Percentiles rank a stretch among this genome's conserved stretches.
Evolutionary conservation across 78 protist species (phyloP).

Genomic region (Polysphondylium violaceum): DNA sequence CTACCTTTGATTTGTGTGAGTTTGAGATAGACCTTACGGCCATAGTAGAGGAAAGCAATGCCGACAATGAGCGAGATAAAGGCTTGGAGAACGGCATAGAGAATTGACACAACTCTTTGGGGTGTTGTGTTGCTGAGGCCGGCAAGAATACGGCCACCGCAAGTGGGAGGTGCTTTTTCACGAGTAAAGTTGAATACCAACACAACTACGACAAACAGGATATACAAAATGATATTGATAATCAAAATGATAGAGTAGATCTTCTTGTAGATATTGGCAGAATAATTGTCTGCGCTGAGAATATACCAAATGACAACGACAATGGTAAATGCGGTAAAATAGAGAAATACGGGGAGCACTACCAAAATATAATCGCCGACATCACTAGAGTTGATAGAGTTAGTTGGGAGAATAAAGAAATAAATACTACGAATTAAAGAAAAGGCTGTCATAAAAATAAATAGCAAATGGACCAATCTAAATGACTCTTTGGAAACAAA

Average conservation of each 20-base stretch:
- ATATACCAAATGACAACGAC: slow-evolving; percentile 62
- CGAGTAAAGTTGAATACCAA: slow-evolving; percentile 44
- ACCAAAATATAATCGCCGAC: slow-evolving; percentile 73
- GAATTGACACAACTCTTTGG: slow-evolving; percentile 52
- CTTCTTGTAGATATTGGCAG: neutral
- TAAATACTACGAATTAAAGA: slow-evolving; percentile 27
- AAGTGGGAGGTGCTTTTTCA: slow-evolving; percentile 11
- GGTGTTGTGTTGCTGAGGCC: neutral
- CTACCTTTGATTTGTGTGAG: neutral
- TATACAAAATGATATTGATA: slow-evolving; percentile 32
- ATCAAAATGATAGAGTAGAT: slow-evolving; percentile 1
- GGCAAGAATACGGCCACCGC: slow-evolving; percentile 56
- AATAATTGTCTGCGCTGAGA: neutral
- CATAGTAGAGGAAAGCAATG: slow-evolving; percentile 55
- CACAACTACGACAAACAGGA: slow-evolving; percentile 32
- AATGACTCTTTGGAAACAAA: slow-evolving; percentile 29
- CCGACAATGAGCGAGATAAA: slow-evolving; percentile 37
- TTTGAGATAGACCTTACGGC: slow-evolving; percentile 13
- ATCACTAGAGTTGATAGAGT: neutral
- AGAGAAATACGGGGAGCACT: slow-evolving; percentile 53
- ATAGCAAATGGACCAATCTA: slow-evolving; percentile 37
- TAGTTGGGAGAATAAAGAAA: slow-evolving; percentile 58
- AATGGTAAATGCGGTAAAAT: slow-evolving; percentile 44
- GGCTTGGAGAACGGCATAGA: slow-evolving; percentile 53
- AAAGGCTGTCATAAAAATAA: slow-evolving; percentile 8